Evolutionary conservation across 768 basidiomycete genomes (phyloP).

Genomic region (Boletellus sp.): DNA sequence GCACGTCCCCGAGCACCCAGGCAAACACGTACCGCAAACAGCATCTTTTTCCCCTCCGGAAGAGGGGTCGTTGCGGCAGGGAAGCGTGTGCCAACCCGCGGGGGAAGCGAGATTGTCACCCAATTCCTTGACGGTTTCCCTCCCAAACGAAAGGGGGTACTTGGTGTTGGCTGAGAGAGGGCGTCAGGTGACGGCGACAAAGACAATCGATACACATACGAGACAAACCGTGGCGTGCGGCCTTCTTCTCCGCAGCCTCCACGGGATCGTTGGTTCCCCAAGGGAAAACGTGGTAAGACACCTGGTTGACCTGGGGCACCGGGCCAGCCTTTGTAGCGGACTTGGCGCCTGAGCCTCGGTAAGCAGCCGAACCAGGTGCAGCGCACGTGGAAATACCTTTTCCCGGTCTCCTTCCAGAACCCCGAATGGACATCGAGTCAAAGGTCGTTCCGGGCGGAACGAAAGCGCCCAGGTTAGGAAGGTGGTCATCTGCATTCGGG

Average conservation of each 20-base stretch:
- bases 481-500: constrained; percentile 7
- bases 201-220: constrained; percentile 6
- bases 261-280: constrained; percentile 87
- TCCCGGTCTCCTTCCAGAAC: constrained; percentile 7
- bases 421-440: constrained; percentile 8
- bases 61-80: constrained; percentile 63
- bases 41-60: constrained; percentile 9
- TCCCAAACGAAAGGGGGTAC: constrained; percentile 23
- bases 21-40: constrained; percentile 7
- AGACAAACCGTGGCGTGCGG: constrained; percentile 7
- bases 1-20: no score
- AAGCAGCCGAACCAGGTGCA: no score
- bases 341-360: constrained; percentile 12
- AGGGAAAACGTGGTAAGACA: constrained; percentile 64
- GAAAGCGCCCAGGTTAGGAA: constrained; percentile 28
- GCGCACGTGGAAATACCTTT: no score
- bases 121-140: constrained; percentile 52
- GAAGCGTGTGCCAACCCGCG: constrained; percentile 88
- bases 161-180: not conserved
- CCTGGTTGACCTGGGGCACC: constrained; percentile 27
- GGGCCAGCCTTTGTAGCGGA: constrained; percentile 11
- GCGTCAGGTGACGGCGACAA: not conserved
- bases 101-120: constrained; percentile 80
- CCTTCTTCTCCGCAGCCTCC: constrained; percentile 38
- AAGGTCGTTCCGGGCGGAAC: constrained; percentile 18